phyloP scores from a whole-genome alignment of 306 rosid genomes.

The Rosa lucieae region DNA sequence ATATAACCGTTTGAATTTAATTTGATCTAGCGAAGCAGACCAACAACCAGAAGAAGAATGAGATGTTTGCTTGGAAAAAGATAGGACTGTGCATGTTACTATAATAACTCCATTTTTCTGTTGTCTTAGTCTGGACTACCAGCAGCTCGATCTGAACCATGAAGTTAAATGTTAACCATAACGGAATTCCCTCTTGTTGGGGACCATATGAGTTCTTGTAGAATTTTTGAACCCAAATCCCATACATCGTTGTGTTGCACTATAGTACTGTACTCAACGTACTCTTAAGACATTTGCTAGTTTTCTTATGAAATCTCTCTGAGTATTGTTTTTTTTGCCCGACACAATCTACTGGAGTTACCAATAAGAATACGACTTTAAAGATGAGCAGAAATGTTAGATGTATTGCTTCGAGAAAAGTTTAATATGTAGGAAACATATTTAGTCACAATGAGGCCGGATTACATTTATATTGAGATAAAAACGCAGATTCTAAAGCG shows the following conservation, averaged over 20 bases:
- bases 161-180: not conserved
- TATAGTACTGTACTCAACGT: too few species aligned
- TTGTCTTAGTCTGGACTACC: not conserved
- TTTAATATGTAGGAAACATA: too few species aligned
- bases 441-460: too few species aligned
- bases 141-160: not conserved
- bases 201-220: not conserved
- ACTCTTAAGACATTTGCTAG: not conserved
- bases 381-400: not conserved
- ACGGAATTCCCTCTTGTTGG: not conserved
- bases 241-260: not conserved
- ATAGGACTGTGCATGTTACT: not conserved
- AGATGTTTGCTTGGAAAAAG: not conserved
- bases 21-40: not conserved
- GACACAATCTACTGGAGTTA: too few species aligned
- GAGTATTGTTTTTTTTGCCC: not conserved
- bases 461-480: not conserved
- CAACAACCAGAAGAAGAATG: not conserved
- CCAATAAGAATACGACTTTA: not conserved
- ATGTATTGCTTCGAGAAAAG: not conserved
- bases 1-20: conserved; percentile 42
- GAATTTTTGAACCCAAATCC: not conserved
- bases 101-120: not conserved
- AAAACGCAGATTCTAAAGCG: not conserved
- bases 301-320: not conserved